Evolutionary conservation across 768 basidiomycete genomes (phyloP).

Genomic region (Lactarius sp.): DNA sequence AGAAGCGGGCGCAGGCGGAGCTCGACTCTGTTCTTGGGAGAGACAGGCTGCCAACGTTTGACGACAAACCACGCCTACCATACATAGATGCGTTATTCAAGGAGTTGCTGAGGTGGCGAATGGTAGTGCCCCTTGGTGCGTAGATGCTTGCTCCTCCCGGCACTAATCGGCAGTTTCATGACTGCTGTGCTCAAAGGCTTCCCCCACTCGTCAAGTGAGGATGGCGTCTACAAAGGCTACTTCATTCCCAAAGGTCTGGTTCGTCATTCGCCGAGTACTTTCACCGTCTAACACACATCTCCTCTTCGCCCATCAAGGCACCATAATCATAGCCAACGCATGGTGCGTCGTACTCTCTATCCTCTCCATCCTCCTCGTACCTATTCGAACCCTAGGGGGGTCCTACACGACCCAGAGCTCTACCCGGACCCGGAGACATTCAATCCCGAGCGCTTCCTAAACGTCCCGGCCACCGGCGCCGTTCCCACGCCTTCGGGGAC

Average conservation of each 20-base stretch:
- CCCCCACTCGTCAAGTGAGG: conserved; percentile 26
- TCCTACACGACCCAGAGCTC: conserved; percentile 28
- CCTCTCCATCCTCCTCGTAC: not conserved
- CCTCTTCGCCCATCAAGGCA: not conserved
- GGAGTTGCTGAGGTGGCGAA: conserved; percentile 29
- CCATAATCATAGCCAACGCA: conserved; percentile 27
- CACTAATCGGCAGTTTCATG: not conserved
- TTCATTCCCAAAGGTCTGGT: conserved; percentile 30
- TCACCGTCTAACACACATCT: not conserved
- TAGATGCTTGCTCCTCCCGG: not conserved
- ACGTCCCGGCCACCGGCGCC: not conserved
- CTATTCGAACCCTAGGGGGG: not conserved
- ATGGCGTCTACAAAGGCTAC: conserved; percentile 29
- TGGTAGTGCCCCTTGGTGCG: conserved; percentile 9
- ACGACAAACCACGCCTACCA: conserved; percentile 28
- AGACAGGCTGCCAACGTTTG: conserved; percentile 29
- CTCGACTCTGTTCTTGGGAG: conserved; percentile 29
- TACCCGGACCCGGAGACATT: conserved; percentile 31
- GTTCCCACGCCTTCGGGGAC: not conserved
- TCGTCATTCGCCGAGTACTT: not conserved
- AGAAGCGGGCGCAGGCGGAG: conserved; percentile 27
- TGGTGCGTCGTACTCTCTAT: conserved; percentile 22
- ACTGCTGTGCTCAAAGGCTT: conserved; percentile 16
- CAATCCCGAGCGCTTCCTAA: conserved; percentile 30
- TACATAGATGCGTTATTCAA: conserved; percentile 27